These are phyloP conservation scores for Pestalotiopsis sp. DNA, from an alignment of 2,329 filamentous ascomycete genomes.

Conservation along the genomic window DNA sequence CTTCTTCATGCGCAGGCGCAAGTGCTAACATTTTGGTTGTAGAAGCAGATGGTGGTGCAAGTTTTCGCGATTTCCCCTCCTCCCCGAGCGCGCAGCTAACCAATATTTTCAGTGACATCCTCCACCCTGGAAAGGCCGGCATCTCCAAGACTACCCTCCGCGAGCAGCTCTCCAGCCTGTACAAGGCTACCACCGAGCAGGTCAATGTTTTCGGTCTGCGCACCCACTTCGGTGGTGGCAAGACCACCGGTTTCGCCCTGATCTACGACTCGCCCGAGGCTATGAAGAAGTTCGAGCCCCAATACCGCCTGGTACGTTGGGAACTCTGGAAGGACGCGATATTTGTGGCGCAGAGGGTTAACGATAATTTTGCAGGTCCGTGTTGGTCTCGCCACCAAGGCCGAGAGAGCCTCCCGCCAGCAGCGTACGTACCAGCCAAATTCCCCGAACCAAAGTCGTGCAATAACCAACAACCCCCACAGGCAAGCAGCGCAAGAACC, in stretches of 20 bases:
- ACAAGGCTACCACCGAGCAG: conserved; percentile 98
- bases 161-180: conserved; percentile 89
- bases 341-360: not conserved
- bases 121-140: conserved; percentile 97
- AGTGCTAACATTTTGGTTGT: not conserved
- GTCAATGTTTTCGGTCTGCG: conserved; percentile 98
- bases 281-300: conserved; percentile 99
- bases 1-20: not conserved
- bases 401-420: conserved; percentile 97
- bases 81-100: not conserved
- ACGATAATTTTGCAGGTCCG: conserved; percentile 60
- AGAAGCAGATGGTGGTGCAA: conserved; percentile 99
- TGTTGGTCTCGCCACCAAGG: conserved; percentile 89
- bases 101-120: conserved; percentile 77
- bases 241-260: conserved; percentile 98
- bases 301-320: conserved; percentile 76
- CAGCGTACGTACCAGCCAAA: conserved; percentile 73
- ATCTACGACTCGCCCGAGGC: conserved; percentile 98
- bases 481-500: conserved; percentile 99
- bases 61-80: conserved; percentile 38
- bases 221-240: conserved; percentile 99
- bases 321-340: not conserved
- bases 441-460: not conserved
- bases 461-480: conserved; percentile 31
- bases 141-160: conserved; percentile 99